Base-by-base conservation (phyloP, 2,329 filamentous ascomycete genomes). In the Ascochyta rabiei region DNA sequence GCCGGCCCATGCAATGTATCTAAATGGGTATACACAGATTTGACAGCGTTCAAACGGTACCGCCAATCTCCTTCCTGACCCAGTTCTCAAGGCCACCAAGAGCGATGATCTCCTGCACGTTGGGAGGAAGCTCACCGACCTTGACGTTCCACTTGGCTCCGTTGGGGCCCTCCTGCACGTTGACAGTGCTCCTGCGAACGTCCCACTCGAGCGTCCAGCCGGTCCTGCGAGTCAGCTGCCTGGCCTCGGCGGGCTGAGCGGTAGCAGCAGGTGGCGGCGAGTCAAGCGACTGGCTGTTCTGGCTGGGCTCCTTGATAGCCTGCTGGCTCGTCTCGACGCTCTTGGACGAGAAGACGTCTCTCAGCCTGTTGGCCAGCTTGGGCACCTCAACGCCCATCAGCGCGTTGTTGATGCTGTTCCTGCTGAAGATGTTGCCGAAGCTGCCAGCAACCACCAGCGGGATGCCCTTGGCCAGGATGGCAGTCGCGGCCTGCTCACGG, bases 191-290 rank as follows among this genome's bases (percentile, higher is more conserved):
- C 53, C 88, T 80, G 53, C 83, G 78, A 10, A 96, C 85, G 73
- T 96, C 91, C 91, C 91, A 96, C 4, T 84, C 81, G 24, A 96
- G 80, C 44, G 80, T 92, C 92, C 91, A 96, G 13, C 91, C 91
- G 0, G 91, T 96, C 26, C 90, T 82, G 24, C 87, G 81, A 0
- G 90, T 93, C 15, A 86, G 75, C 37, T 80, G 69, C 75, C 87
- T 88, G 28, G 81, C 75, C 13, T 79, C 74, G 47, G 76, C 75
- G 4, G 72, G 70, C 53, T 70, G 67, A 2, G 71, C 71, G 4
- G 70, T 62, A 8, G 69, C 63, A 6, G 64, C 70, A 23, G 77
- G 74, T 12, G 75, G 72, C 21, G 76, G 76, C 6, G 80, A 81
- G 63, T 85, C 82, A 1, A 84, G 72, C 40, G 75, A 79, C 51